Conservation (phyloP, 257 asterid genomes). For the Solanum corneliomulleri region DNA sequence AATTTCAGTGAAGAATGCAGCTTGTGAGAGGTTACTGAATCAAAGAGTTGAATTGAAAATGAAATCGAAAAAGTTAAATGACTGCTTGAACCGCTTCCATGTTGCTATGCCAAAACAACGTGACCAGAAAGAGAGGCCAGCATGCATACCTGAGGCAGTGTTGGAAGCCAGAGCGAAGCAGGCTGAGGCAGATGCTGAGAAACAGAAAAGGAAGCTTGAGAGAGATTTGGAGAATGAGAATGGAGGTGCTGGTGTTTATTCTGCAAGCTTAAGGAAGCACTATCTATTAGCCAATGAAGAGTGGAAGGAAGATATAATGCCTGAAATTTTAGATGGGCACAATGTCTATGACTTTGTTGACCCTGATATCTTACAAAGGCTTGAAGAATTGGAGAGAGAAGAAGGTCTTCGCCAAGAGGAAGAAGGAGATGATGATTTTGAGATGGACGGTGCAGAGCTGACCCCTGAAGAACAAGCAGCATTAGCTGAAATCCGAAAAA, state of each 20-base stretch:
- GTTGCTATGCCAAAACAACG: constrained; percentile 91
- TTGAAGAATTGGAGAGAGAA: constrained; percentile 85
- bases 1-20: constrained; percentile 77
- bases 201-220: constrained; percentile 69
- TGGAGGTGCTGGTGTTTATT: constrained; percentile 99
- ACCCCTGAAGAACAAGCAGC: constrained; percentile 62
- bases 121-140: constrained; percentile 76
- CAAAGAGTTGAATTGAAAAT: constrained; percentile 89
- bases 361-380: constrained; percentile 79
- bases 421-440: constrained; percentile 58
- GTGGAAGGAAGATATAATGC: constrained; percentile 84
- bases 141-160: constrained; percentile 78
- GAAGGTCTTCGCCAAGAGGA: constrained; percentile 69
- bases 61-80: constrained; percentile 81
- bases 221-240: constrained; percentile 86
- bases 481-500: constrained; percentile 65
- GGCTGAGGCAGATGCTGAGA: constrained; percentile 47
- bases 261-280: constrained; percentile 85
- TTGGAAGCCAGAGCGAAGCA: constrained; percentile 64
- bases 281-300: constrained; percentile 73
- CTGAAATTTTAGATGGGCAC: constrained; percentile 91
- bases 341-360: constrained; percentile 83
- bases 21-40: constrained; percentile 81
- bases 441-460: constrained; percentile 80
- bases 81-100: constrained; percentile 82